phyloP scores from a whole-genome alignment of 2,329 filamentous ascomycete genomes.

The Diplodia mutila region DNA sequence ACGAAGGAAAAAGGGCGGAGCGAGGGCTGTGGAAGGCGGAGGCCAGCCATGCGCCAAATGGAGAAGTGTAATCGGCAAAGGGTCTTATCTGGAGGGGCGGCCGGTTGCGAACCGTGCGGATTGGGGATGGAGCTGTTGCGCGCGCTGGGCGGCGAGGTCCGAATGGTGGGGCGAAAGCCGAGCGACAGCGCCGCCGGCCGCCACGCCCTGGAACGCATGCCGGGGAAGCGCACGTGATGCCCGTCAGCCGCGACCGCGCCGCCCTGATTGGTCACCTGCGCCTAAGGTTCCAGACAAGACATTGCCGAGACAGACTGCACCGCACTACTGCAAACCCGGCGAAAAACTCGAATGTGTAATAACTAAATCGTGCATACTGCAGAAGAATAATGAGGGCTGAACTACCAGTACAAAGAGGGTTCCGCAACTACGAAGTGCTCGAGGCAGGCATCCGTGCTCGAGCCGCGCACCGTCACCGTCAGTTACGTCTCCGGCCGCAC shows the following conservation, averaged over 20 bases:
- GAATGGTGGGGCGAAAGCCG: slow-evolving; percentile 23
- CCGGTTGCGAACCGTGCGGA: slow-evolving; percentile 17
- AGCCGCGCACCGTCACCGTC: slow-evolving; percentile 1
- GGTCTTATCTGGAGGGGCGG: slow-evolving; percentile 25
- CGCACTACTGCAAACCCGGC: background rate
- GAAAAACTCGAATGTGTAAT: background rate
- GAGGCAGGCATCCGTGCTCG: slow-evolving; percentile 9
- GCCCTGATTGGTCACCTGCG: background rate
- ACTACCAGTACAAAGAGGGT: slow-evolving; percentile 15
- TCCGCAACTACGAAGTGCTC: background rate
- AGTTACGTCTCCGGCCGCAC: background rate
- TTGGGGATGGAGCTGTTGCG: background rate
- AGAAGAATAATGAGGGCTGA: background rate
- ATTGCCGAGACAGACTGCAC: background rate
- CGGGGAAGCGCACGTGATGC: slow-evolving; percentile 12
- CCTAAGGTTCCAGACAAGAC: background rate
- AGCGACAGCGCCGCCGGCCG: background rate
- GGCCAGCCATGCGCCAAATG: background rate
- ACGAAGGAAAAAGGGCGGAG: background rate
- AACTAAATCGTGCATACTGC: background rate
- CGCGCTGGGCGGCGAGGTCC: slow-evolving; percentile 27
- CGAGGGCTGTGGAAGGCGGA: background rate
- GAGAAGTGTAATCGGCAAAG: slow-evolving; percentile 13
- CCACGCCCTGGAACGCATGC: background rate
- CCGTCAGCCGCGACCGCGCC: slow-evolving; percentile 6